Evolutionary conservation across 495 filamentous ascomycete genomes (phyloP), one percentile per base, ranked within the genome.

Genomic region (Cercophora sp.): DNA sequence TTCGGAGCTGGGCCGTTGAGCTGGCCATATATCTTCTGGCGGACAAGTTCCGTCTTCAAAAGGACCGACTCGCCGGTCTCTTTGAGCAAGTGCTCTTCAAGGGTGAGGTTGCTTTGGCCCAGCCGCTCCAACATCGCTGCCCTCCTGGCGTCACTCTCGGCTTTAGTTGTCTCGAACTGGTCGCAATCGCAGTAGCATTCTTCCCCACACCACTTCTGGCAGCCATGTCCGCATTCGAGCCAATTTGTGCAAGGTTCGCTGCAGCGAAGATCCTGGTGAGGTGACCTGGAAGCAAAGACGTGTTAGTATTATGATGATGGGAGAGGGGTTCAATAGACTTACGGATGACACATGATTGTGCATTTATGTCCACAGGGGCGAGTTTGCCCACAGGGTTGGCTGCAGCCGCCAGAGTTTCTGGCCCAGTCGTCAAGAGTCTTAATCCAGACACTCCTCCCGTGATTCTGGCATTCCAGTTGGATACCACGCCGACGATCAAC

Each of bases 141-240:
- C n/a, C n/a, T n/a, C n/a, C n/a, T n/a, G n/a, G n/a, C n/a, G 13
- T 16, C n/a, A 19, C 10, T 4, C 37, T 23, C 16, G 9, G 40
- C 2, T n/a, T 43, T 10, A n/a, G 22, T 41, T 2, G 35, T 29
- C 15, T 24, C 18, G 32, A 72, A 73, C 0, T 6, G 43, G 5
- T 54, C 41, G 47, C 72, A 76, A 10, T 31, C 54, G 36, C 71
- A 74, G 0, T n/a, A 34, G 31, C 74, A 79, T 0, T 36, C 15
- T 32, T 74, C 61, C n/a, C 72, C 62, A 47, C 75, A 79, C 3
- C 62, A 25, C 2, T 34, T 58, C 19, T 72, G 55, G 44, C 77
- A 80, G 4, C 70, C 74, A 58, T 90, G 85, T 0, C 85, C 83
- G 63, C 88, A 94, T 0, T n/a, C 18, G 5, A 92, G 72, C 0